phyloP scores from a whole-genome alignment of 805 yeast species.

The Candida methanosorbosa region DNA sequence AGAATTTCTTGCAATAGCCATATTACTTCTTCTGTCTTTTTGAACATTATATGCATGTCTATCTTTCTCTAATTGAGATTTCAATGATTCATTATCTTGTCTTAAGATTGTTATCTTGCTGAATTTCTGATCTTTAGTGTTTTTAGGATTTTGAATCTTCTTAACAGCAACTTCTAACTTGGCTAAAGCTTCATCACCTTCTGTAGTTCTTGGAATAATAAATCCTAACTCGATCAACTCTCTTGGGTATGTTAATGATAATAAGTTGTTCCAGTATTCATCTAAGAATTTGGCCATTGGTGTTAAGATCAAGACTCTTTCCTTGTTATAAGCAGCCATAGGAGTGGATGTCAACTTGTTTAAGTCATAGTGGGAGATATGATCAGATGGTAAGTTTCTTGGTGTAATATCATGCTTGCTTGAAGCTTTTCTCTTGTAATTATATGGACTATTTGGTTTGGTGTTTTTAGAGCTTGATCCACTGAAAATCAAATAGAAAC shows the following conservation, averaged over 20 bases:
- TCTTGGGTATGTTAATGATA: slow-evolving; percentile 73
- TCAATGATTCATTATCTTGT: slow-evolving; percentile 78
- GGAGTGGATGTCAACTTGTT: slow-evolving; percentile 68
- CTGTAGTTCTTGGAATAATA: slow-evolving; percentile 73
- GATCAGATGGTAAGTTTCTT: slow-evolving; percentile 58
- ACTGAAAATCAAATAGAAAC: slow-evolving; percentile 34
- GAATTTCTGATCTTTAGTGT: slow-evolving; percentile 49
- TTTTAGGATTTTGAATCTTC: slow-evolving; percentile 52
- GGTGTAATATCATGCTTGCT: slow-evolving; percentile 49
- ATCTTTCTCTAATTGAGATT: slow-evolving; percentile 72
- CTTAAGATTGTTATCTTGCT: slow-evolving; percentile 81
- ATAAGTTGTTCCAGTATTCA: slow-evolving; percentile 81
- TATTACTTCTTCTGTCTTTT: slow-evolving; percentile 77
- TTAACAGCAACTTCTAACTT: slow-evolving; percentile 71
- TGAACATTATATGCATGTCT: slow-evolving; percentile 85
- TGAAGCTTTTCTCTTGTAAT: slow-evolving; percentile 32
- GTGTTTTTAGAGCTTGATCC: slow-evolving; percentile 14
- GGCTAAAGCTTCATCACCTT: slow-evolving; percentile 75
- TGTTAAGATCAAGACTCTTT: slow-evolving; percentile 77
- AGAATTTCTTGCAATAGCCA: slow-evolving; percentile 94
- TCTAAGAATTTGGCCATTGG: slow-evolving; percentile 85
- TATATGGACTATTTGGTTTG: slow-evolving; percentile 20
- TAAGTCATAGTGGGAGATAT: slow-evolving; percentile 76
- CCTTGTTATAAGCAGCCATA: slow-evolving; percentile 65
- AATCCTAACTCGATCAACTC: slow-evolving; percentile 82